phyloP scores from a whole-genome alignment of 176 grass and related monocot species.

The Otatea glauca region DNA sequence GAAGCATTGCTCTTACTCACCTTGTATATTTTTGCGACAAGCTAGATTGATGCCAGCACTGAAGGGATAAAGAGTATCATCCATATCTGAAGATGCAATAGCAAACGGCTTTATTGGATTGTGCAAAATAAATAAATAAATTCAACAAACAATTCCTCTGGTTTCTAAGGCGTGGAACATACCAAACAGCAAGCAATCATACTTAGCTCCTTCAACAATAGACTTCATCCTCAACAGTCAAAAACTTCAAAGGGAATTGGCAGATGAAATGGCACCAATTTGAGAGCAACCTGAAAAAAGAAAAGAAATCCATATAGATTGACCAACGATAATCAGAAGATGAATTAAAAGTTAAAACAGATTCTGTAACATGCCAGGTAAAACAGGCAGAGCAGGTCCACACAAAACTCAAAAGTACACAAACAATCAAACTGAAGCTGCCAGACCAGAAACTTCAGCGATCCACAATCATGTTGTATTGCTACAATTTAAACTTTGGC shows the following conservation, averaged over 20 bases:
- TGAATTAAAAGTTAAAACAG: not conserved
- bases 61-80: constrained; percentile 76
- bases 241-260: constrained; percentile 13
- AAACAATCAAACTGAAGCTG: constrained; percentile 14
- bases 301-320: not conserved
- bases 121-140: not conserved
- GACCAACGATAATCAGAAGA: not conserved
- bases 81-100: constrained; percentile 64
- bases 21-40: constrained; percentile 77
- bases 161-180: not conserved
- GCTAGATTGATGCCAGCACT: constrained; percentile 66
- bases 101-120: not conserved
- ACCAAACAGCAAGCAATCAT: constrained; percentile 80
- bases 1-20: too few species aligned
- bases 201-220: constrained; percentile 53
- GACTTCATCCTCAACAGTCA: constrained; percentile 42
- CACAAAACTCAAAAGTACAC: not conserved
- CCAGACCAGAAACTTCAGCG: not conserved
- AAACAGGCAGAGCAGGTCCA: not conserved
- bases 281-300: constrained; percentile 8
- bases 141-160: not conserved
- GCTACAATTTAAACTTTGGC: not conserved
- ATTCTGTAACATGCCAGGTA: not conserved
- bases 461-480: constrained; percentile 12
- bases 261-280: not conserved